These are phyloP conservation scores for Teunomyces barrocoloradensis DNA, from an alignment of 805 yeast species.

Conservation along the genomic window DNA sequence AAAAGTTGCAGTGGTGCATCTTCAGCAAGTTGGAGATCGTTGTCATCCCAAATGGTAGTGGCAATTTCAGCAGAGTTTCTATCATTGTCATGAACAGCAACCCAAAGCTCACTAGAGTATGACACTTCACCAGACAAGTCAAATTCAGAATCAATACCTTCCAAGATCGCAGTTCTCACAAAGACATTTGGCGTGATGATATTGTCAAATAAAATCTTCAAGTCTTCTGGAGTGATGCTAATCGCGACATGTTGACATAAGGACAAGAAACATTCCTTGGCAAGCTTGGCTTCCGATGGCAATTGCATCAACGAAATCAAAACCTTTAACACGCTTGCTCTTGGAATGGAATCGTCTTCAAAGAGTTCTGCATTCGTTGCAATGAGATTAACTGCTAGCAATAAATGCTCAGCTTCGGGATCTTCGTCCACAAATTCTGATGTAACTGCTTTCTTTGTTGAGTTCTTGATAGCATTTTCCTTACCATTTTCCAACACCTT, in stretches of 20 bases:
- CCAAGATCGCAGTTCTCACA: constrained; percentile 77
- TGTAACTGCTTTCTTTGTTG: constrained; percentile 49
- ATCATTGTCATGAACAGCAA: constrained; percentile 73
- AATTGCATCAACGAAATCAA: constrained; percentile 65
- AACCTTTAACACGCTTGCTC: constrained; percentile 59
- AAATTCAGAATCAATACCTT: constrained; percentile 82
- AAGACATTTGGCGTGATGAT: constrained; percentile 61
- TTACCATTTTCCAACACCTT: constrained; percentile 69
- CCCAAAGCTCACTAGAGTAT: constrained; percentile 70
- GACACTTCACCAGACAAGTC: constrained; percentile 48
- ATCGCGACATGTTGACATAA: constrained; percentile 75
- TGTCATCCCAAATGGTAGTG: constrained; percentile 82
- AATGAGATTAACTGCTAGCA: constrained; percentile 73
- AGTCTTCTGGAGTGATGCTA: constrained; percentile 54
- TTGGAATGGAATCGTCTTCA: constrained; percentile 64
- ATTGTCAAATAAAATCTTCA: constrained; percentile 54
- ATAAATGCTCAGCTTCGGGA: constrained; percentile 82
- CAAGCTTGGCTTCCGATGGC: constrained; percentile 74
- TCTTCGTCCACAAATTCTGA: constrained; percentile 78
- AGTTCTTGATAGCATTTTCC: constrained; percentile 48
- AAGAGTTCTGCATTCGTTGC: constrained; percentile 67
- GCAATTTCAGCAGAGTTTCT: constrained; percentile 63
- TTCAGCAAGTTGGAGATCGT: constrained; percentile 47
- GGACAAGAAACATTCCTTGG: constrained; percentile 79
- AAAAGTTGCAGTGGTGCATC: constrained; percentile 49